Evolutionary conservation across 2,329 filamentous ascomycete species (phyloP).

Genomic region (Ophiostoma ips): DNA sequence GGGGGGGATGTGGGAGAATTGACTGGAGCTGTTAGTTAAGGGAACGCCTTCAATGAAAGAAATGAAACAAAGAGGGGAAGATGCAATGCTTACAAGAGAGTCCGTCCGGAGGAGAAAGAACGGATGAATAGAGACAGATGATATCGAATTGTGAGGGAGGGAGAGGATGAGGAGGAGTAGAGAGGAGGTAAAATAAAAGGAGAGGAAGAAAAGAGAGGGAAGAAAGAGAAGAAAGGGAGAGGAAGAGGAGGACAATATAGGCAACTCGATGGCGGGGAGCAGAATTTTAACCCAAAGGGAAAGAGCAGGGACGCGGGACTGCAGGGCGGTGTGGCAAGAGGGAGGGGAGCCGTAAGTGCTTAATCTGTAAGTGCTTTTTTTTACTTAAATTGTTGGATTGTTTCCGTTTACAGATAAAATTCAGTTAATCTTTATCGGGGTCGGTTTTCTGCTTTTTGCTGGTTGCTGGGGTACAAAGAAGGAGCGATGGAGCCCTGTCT

Average conservation of each 20-base stretch:
- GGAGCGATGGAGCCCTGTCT: not conserved
- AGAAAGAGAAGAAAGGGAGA: not conserved
- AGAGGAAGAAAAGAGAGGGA: constrained; percentile 1
- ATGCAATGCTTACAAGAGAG: no score
- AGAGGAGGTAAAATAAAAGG: no score
- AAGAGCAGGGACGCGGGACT: not conserved
- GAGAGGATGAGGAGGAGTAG: not conserved
- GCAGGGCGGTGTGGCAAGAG: constrained; percentile 11
- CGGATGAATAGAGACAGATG: constrained; percentile 5
- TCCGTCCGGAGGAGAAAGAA: constrained; percentile 7
- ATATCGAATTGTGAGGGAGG: not conserved
- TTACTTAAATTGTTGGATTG: not conserved
- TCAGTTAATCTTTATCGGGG: not conserved
- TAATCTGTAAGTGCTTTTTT: not conserved
- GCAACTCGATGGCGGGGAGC: constrained; percentile 5
- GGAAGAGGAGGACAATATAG: constrained; percentile 7
- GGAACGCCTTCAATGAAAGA: no score
- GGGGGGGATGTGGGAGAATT: constrained; percentile 1
- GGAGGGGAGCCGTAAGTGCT: not conserved
- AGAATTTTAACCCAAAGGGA: constrained; percentile 8
- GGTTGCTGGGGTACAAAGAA: constrained; percentile 7
- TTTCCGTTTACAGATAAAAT: not conserved
- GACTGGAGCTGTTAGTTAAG: no score
- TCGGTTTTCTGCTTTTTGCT: not conserved
- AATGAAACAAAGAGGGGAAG: not conserved